These are phyloP conservation scores for Neofusicoccum parvum DNA, from an alignment of 2,329 filamentous ascomycete genomes.

Conservation along the genomic window DNA sequence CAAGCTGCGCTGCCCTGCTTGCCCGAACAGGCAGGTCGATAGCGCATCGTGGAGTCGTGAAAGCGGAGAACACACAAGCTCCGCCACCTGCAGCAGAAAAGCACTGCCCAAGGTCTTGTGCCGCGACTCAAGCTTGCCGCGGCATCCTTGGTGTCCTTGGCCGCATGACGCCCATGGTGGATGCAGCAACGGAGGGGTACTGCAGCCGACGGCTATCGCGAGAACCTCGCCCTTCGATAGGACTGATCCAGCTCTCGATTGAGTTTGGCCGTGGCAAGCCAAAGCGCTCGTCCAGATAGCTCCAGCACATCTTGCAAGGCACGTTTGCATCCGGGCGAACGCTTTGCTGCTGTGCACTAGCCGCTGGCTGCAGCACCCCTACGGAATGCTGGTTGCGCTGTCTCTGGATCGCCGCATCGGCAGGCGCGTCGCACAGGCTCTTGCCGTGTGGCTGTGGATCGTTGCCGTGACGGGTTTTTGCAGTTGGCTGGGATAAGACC, in stretches of 20 bases:
- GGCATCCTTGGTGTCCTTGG: background rate
- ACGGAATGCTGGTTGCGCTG: too few relatives aligned
- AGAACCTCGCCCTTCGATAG: too few relatives aligned
- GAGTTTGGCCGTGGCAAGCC: too few relatives aligned
- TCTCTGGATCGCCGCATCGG: background rate
- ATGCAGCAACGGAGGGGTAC: too few relatives aligned
- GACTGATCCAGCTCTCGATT: too few relatives aligned
- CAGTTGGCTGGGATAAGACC: background rate
- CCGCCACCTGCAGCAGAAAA: background rate
- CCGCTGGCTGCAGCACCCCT: too few relatives aligned
- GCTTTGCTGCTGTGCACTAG: too few relatives aligned
- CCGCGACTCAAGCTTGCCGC: constrained; percentile 3
- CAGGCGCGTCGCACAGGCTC: background rate
- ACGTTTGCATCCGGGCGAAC: too few relatives aligned
- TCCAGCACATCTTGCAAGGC: too few relatives aligned
- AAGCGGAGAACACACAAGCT: constrained; percentile 9
- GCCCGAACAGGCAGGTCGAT: constrained; percentile 11
- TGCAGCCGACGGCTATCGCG: background rate
- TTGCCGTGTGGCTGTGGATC: background rate
- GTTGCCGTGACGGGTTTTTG: background rate
- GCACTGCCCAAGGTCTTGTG: constrained; percentile 2
- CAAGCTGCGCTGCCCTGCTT: background rate
- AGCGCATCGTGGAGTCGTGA: background rate
- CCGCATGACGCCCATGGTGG: background rate
- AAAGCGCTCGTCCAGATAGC: too few relatives aligned